Evolutionary conservation across 129 eudicot genomes (phyloP).

Genomic region (Helianthus annuus): DNA sequence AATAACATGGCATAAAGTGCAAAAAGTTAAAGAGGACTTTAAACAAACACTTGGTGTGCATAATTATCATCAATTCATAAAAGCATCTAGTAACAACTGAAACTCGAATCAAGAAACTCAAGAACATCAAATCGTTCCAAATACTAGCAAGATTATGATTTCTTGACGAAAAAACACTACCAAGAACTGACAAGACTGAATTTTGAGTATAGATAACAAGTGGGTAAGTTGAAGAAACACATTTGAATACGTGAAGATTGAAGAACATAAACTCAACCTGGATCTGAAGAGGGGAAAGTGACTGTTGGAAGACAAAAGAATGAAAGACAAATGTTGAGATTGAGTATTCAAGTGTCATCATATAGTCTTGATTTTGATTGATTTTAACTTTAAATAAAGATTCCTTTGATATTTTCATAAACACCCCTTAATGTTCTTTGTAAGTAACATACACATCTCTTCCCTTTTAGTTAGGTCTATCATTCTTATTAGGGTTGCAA

Average conservation of each 20-base stretch:
- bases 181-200: background rate
- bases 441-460: background rate
- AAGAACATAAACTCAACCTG: background rate
- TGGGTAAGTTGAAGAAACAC: background rate
- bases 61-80: background rate
- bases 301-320: no score
- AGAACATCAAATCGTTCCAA: background rate
- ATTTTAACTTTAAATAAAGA: constrained; percentile 19
- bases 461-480: no score
- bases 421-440: constrained; percentile 17
- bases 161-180: background rate
- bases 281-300: background rate
- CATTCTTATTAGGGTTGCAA: no score
- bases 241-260: background rate
- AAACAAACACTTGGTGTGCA: background rate
- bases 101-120: background rate
- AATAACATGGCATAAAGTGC: no score
- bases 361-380: background rate
- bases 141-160: background rate
- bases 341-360: background rate
- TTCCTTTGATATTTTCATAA: constrained; percentile 15
- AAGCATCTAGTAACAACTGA: background rate
- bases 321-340: no score
- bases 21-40: background rate
- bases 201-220: background rate